These are phyloP conservation scores for Corrigiola litoralis DNA, from an alignment of 179 eudicot species.

Conservation along the genomic window DNA sequence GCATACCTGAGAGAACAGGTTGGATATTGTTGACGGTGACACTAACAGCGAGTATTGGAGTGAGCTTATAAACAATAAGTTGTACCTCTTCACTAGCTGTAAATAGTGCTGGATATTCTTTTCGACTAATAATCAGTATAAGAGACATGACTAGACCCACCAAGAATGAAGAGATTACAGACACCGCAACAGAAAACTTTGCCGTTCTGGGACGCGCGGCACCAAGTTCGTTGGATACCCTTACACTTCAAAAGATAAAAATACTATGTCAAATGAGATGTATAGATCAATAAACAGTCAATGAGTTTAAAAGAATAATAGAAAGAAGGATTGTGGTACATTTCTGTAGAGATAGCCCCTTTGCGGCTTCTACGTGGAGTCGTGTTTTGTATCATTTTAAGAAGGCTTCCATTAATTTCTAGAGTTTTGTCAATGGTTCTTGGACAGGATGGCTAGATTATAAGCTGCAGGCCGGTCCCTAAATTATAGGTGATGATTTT, in stretches of 20 bases:
- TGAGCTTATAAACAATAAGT: slow-evolving; percentile 32
- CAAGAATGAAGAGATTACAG: slow-evolving; percentile 22
- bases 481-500: too few species aligned
- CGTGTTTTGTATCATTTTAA: too few species aligned
- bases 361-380: too few species aligned
- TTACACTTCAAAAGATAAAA: slow-evolving; percentile 32
- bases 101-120: slow-evolving; percentile 38
- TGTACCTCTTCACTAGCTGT: slow-evolving; percentile 31
- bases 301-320: too few species aligned
- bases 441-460: too few species aligned
- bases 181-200: slow-evolving; percentile 42
- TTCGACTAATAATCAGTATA: slow-evolving; percentile 20
- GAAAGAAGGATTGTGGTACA: too few species aligned
- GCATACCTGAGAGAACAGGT: slow-evolving; percentile 43
- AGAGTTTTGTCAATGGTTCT: too few species aligned
- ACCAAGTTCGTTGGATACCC: slow-evolving; percentile 54
- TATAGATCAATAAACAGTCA: too few species aligned
- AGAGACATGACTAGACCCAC: slow-evolving; percentile 25
- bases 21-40: slow-evolving; percentile 35
- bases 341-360: too few species aligned
- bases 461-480: too few species aligned
- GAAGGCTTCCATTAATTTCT: too few species aligned
- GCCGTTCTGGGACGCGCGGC: slow-evolving; percentile 50
- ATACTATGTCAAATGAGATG: too few species aligned
- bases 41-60: slow-evolving; percentile 38